Evolutionary conservation across 176 grass and related monocot genomes (phyloP), one percentile per base, ranked within the genome.

Genomic region (Aegilops longissima): DNA sequence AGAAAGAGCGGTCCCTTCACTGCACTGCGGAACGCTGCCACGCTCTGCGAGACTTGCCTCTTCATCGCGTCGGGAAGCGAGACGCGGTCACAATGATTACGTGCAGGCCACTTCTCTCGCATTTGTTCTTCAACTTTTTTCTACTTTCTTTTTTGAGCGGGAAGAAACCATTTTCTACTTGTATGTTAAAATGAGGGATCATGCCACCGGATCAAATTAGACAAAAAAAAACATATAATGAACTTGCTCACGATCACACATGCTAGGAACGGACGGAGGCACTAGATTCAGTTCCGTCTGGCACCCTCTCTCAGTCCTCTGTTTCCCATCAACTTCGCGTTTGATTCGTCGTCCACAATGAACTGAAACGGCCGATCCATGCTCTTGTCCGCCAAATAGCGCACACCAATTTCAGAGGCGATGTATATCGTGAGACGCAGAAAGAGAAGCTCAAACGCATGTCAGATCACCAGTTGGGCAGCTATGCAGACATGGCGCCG

Each of bases 11-110:
- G 27, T 17, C 44, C 59, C 10, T 77, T 29, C 77, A 47, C 61
- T 67, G 81, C 73, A 34, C 66, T 42, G 66, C 35, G 27, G 35
- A 16, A 61, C 72, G 68, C 80, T 88, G 63, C 63, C 64, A 78
- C 35, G 17, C 80, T 88, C 45, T 83, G 30, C 16, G 5, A 11
- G 31, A 14, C 27, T 20, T 80, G 12, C 38, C 59, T 61, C 35
- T 68, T 4, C 2, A 2, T 77, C 31, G 77, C 75, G 81, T 31
- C 16, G 30, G 67, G 67, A 59, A 24, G 77, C 5, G 35, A 58
- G 77, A 33, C 30, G 25, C 77, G 36, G 62, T 51, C 20, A 8
- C 31, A 54, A 83, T 70, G 79, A 90, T 77, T 64, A 6, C 54
- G 38, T 58, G 18, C 13, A 30, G 35, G 35, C 70, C 20, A 9